Conservation (phyloP, 148 eudicot species). For the Pharnaceum exiguum region DNA sequence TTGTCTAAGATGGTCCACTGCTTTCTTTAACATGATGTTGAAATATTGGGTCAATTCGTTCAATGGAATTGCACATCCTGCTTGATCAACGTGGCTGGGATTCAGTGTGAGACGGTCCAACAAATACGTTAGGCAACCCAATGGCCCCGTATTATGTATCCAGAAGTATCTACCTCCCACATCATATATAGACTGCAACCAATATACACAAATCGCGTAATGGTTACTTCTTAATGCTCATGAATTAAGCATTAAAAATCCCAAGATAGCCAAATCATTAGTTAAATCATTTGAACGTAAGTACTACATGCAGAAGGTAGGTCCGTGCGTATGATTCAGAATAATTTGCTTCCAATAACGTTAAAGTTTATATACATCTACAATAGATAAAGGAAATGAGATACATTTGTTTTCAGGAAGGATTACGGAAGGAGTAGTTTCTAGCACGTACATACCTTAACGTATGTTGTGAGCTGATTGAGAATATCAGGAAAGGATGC, state of each 20-base stretch:
- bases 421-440: neutral
- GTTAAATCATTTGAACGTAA: no score
- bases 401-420: neutral
- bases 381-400: neutral
- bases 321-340: no score
- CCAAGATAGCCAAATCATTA: no score
- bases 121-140: constrained; percentile 69
- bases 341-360: no score
- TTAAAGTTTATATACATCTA: neutral
- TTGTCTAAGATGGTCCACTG: constrained; percentile 40
- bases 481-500: constrained; percentile 50
- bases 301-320: no score
- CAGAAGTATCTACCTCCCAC: constrained; percentile 68
- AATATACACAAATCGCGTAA: no score
- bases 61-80: constrained; percentile 41
- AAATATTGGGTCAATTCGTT: constrained; percentile 59
- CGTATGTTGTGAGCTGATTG: constrained; percentile 25
- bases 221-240: neutral
- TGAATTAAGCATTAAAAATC: no score
- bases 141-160: constrained; percentile 86
- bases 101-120: constrained; percentile 34
- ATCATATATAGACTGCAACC: constrained; percentile 32
- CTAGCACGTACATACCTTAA: neutral
- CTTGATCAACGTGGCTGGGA: constrained; percentile 43
- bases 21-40: constrained; percentile 40